Evolutionary conservation across 2,329 filamentous ascomycete genomes (phyloP), one percentile per base, ranked within the genome.

Genomic region (Penicillium vulpinum): DNA sequence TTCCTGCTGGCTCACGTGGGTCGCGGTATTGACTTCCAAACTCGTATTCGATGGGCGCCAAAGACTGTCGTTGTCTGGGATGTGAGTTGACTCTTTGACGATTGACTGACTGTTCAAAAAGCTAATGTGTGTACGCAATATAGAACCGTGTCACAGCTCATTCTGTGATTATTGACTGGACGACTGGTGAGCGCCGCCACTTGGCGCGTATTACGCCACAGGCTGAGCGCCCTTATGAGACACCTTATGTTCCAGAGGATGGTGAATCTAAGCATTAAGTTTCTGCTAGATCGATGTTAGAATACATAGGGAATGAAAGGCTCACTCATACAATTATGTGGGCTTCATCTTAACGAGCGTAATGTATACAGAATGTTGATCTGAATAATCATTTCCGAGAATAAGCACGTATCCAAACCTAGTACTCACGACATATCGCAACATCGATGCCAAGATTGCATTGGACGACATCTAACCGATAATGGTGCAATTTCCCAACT

Each of bases 131-230:
- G 6, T 1, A 8, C 16, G n/a, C 11, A 21, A 29, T 7, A 38
- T 24, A 67, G 64, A 77, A 79, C 48, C 71, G 77, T 5, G 61
- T 71, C 29, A 72, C 66, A 62, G 67, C 56, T 62, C 76, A 66
- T 66, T 76, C 63, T 64, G 75, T 77, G 52, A 68, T 69, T 24
- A 55, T 68, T 35, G 67, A 72, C 46, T 73, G 66, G 67, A 62
- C 57, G 11, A 67, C 64, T 4, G 69, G 67, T 2, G 65, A 67
- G 45, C 64, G 67, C 31, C 66, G 68, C 3, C 69, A 71, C 58
- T 56, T 69, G 40, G 66, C 66, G 21, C 60, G 69, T 11, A 69
- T 71, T 46, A 70, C 67, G 0, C 67, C 68, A 9, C 68, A 70
- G 48, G 68, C 68, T 1, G 68, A 71, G 51, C 58, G 60, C 26